Percentiles rank a stretch among this genome's conserved stretches.
Conservation (phyloP, 2,329 filamentous ascomycete genomes). For the Arthrobotrys conoides region DNA sequence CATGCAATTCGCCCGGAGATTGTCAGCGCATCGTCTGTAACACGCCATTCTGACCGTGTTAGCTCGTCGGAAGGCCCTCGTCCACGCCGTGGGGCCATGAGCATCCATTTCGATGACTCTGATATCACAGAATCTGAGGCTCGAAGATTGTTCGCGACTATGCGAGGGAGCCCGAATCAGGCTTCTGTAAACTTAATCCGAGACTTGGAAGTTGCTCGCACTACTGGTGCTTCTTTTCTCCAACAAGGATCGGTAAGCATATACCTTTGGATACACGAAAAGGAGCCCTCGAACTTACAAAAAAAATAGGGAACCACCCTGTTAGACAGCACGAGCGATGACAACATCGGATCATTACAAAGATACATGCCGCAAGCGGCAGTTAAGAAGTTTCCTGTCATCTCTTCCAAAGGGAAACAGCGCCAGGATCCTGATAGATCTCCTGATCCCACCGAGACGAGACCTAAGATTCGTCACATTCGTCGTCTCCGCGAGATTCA, state of each 20-base stretch:
- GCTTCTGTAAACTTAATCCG: neutral
- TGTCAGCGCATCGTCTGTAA: neutral
- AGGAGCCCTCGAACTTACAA: neutral
- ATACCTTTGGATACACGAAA: neutral
- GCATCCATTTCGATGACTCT: conserved; percentile 4
- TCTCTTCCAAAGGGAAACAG: conserved; percentile 7
- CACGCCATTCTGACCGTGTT: neutral
- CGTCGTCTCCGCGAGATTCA: neutral
- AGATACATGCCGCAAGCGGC: neutral
- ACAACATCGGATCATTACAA: neutral
- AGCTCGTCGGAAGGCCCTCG: neutral
- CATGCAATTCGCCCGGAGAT: neutral
- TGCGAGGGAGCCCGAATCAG: neutral
- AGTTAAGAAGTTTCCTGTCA: neutral
- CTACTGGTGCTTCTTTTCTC: neutral
- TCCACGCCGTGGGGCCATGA: conserved; percentile 8
- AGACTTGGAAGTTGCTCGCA: neutral
- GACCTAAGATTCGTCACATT: neutral
- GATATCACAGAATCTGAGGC: neutral
- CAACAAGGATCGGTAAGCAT: conserved; percentile 4
- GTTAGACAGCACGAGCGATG: neutral
- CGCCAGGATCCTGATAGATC: neutral
- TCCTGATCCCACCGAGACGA: neutral
- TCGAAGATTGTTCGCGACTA: neutral
- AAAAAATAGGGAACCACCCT: neutral